Evolutionary conservation across 2,329 filamentous ascomycete genomes (phyloP).

Genomic region (Colletotrichum tabaci): DNA sequence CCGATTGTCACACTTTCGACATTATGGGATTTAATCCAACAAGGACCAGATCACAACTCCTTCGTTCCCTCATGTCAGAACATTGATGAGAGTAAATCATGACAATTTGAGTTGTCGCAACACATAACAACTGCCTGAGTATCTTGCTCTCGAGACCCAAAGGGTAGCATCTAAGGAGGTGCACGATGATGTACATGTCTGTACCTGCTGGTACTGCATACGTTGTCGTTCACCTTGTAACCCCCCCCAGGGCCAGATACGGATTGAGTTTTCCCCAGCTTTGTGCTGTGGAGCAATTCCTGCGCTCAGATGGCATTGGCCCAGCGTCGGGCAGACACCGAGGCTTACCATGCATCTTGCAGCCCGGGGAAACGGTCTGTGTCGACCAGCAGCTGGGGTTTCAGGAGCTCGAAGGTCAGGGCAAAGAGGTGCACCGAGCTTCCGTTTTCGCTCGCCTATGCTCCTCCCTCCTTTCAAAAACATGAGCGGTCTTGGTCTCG

Average conservation of each 20-base stretch:
- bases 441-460: neutral
- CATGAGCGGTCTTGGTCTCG: conserved; percentile 16
- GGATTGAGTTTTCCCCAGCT: conserved; percentile 35
- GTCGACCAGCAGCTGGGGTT: conserved; percentile 30
- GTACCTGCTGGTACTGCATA: neutral
- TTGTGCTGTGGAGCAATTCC: conserved; percentile 30
- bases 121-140: too few species aligned
- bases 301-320: conserved; percentile 35
- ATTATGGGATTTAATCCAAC: too few species aligned
- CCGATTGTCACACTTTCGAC: too few species aligned
- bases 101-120: too few species aligned
- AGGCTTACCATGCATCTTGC: conserved; percentile 37
- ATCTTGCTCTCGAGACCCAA: neutral
- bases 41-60: too few species aligned
- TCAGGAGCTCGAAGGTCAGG: conserved; percentile 31
- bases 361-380: conserved; percentile 19
- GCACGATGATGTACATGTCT: conserved; percentile 4
- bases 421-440: conserved; percentile 21
- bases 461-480: neutral
- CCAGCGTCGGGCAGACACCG: conserved; percentile 20
- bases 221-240: neutral
- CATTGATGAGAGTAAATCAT: too few species aligned
- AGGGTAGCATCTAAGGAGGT: conserved; percentile 1
- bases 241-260: neutral
- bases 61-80: too few species aligned